These are phyloP conservation scores for Cystobasidium pallidum DNA, from an alignment of 1,284 basidiomycete genomes.

Conservation along the genomic window DNA sequence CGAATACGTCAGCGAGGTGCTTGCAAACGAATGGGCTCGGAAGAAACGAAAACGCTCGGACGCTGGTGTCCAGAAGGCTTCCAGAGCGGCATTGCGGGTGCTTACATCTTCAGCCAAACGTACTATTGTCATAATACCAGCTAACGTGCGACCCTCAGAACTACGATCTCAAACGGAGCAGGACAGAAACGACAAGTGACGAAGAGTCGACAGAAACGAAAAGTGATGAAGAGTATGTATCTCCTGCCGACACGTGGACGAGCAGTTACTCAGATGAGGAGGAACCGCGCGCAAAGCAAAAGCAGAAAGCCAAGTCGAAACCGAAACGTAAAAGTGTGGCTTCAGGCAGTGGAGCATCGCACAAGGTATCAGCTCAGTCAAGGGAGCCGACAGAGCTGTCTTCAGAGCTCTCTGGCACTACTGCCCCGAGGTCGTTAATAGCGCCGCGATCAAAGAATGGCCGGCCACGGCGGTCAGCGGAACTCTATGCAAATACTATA, in stretches of 20 bases:
- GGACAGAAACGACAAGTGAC: constrained; percentile 1
- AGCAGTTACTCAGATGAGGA: neutral
- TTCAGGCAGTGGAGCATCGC: neutral
- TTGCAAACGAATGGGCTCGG: constrained; percentile 22
- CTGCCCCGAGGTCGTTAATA: neutral
- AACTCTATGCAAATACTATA: neutral
- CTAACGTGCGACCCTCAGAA: too few species aligned
- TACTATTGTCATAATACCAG: neutral
- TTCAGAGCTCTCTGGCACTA: neutral
- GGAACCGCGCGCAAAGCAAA: neutral
- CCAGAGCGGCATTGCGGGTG: constrained; percentile 21
- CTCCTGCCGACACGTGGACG: neutral
- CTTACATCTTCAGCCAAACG: neutral
- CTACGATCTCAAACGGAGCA: constrained; percentile 13
- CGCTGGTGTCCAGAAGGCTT: constrained; percentile 2
- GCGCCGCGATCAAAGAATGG: neutral
- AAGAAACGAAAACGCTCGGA: constrained; percentile 25
- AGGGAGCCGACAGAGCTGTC: neutral
- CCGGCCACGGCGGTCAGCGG: neutral
- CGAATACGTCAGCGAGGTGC: constrained; percentile 15
- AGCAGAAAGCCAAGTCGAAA: neutral
- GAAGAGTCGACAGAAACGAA: neutral
- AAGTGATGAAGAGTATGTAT: constrained; percentile 19
- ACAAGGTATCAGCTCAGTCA: neutral
- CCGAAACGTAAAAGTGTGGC: neutral